Evolutionary conservation across 2,329 filamentous ascomycete species (phyloP), one percentile per base, ranked within the genome.

Genomic region (Diaporthe citrichinensis): DNA sequence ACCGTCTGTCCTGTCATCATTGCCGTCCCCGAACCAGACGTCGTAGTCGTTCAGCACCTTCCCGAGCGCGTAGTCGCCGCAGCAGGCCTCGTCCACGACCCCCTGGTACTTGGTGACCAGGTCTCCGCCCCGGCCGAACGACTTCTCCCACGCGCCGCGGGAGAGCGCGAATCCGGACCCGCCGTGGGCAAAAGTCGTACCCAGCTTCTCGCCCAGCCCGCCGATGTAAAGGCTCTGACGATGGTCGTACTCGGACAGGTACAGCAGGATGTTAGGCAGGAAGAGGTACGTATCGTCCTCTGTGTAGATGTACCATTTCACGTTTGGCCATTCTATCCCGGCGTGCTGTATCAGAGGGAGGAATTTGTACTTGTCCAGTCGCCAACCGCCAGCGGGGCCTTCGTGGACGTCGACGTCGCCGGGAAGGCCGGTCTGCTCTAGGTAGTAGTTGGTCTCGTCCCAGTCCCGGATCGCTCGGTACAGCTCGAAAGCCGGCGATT

Each of bases 361-460:
- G 57, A 77, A 77, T 39, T 77, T 77, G 69, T 76, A 77, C 57
- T 76, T 76, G 73, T 76, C 72, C 49, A 74, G 20, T 10, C 49
- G n/a, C 74, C 74, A 76, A 17, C 73, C 72, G 25, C 74, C 75
- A 23, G 51, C 67, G 3, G 67, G n/a, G 1, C 76, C 76, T 15
- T 71, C 62, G 20, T 61, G 12, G 41, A 67, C 49, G 15, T 67
- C 61, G 41, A 67, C 61, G 20, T 74, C 73, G 20, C 73, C 73
- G 10, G 73, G 65, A 14, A 74, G 25, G 31, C 57, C 67, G 7
- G 73, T 79, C 36, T 78, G 78, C 55, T 81, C 80, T 34, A 79
- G 77, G 73, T 80, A 81, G 39, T 78, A 78, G 62, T 80, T 79
- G 28, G 78, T 78, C 8, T 76, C 68, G 46, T 80, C 79, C 72